Evolutionary conservation across 2,329 filamentous ascomycete genomes (phyloP).

Genomic region (Sporothrix phasma): DNA sequence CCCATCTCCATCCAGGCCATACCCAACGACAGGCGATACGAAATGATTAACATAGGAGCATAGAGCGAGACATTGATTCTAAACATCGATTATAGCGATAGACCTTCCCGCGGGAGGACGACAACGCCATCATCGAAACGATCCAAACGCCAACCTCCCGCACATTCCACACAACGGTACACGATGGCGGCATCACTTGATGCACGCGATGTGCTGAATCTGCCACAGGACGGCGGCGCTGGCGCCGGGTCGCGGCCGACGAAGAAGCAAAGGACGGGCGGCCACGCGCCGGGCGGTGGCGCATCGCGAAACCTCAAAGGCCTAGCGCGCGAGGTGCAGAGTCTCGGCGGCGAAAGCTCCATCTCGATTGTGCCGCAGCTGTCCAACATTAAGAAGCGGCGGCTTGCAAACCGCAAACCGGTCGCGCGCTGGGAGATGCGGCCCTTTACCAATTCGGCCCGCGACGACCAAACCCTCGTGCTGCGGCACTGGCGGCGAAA

Average conservation of each 20-base stretch:
- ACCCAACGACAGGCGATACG: not conserved
- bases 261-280: constrained; percentile 65
- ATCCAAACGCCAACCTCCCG: not conserved
- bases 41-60: not conserved
- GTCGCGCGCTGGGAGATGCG: constrained; percentile 55
- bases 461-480: constrained; percentile 55
- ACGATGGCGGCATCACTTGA: constrained; percentile 61
- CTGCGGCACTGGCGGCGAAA: constrained; percentile 68
- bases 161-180: not conserved
- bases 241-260: constrained; percentile 40
- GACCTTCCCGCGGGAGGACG: too few species aligned
- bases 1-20: not conserved
- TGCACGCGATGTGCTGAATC: constrained; percentile 79
- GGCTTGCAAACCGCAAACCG: constrained; percentile 45
- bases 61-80: too few species aligned
- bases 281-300: constrained; percentile 29
- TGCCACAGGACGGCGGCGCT: constrained; percentile 50
- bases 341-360: constrained; percentile 54
- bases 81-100: not conserved
- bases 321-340: constrained; percentile 56
- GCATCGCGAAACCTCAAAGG: constrained; percentile 46
- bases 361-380: constrained; percentile 56
- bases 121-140: not conserved
- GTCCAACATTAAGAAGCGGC: constrained; percentile 49
- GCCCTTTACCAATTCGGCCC: constrained; percentile 68